Evolutionary conservation across 2,329 filamentous ascomycete species (phyloP).

Genomic region (Sporothrix pseudoabietina): DNA sequence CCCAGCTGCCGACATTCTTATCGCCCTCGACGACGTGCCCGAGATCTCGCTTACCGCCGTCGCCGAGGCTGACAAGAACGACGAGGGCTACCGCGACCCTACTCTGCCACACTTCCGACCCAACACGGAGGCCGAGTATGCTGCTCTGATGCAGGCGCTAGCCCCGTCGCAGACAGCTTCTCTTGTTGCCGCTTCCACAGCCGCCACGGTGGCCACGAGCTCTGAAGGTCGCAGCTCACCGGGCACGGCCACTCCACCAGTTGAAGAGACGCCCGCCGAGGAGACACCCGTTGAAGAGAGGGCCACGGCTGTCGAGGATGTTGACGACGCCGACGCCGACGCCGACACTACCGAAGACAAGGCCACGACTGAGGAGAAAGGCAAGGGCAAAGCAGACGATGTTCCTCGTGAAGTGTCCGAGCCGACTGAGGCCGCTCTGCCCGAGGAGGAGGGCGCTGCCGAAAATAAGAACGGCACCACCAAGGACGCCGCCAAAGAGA

Average conservation of each 20-base stretch:
- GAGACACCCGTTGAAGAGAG: background rate
- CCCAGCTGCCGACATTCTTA: background rate
- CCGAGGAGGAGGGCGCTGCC: background rate
- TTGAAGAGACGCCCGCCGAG: background rate
- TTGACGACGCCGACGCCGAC: background rate
- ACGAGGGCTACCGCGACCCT: slow-evolving; percentile 52
- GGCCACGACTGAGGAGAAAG: background rate
- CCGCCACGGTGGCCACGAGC: slow-evolving; percentile 30
- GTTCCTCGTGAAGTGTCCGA: background rate
- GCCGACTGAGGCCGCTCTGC: background rate
- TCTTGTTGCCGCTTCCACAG: slow-evolving; percentile 20
- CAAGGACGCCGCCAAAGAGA: background rate
- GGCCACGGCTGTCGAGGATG: background rate
- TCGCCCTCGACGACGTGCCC: background rate
- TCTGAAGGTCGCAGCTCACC: slow-evolving; percentile 26
- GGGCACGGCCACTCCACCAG: background rate
- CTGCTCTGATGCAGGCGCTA: background rate
- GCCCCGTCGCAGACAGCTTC: slow-evolving; percentile 26
- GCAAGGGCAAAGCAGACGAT: slow-evolving; percentile 27
- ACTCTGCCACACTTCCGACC: slow-evolving; percentile 71
- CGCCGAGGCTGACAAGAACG: slow-evolving; percentile 35
- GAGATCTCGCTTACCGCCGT: slow-evolving; percentile 25
- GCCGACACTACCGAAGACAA: background rate
- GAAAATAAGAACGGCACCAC: background rate
- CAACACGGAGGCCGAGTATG: slow-evolving; percentile 45